Percentiles rank a stretch among this genome's conserved stretches.
These are phyloP conservation scores for Phylloboletellus chloephorus DNA, from an alignment of 1,284 basidiomycete genomes.

Conservation along the genomic window DNA sequence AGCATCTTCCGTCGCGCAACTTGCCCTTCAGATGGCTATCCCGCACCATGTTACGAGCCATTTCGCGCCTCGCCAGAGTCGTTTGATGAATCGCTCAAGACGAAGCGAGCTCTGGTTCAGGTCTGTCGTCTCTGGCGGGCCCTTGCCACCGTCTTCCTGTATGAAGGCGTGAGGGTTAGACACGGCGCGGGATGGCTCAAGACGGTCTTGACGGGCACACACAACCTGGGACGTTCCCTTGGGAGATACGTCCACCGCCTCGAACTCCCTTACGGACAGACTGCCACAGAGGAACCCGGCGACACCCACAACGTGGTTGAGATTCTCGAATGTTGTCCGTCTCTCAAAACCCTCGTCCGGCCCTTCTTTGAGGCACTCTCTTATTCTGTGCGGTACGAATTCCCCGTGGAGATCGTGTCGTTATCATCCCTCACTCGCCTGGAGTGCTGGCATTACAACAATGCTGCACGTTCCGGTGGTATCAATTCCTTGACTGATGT, in stretches of 20 bases:
- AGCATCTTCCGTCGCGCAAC: slow-evolving; percentile 45
- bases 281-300: slow-evolving; percentile 37
- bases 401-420: slow-evolving; percentile 41
- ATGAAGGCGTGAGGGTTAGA: slow-evolving; percentile 48
- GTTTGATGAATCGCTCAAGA: slow-evolving; percentile 18
- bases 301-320: slow-evolving; percentile 30
- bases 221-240: slow-evolving; percentile 29
- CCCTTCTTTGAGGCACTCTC: slow-evolving; percentile 32
- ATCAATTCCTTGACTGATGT: slow-evolving; percentile 57
- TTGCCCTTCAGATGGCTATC: slow-evolving; percentile 25
- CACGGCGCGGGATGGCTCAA: slow-evolving; percentile 30
- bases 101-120: slow-evolving; percentile 41
- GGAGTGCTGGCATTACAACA: slow-evolving; percentile 61
- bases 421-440: slow-evolving; percentile 53
- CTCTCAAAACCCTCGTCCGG: slow-evolving; percentile 53
- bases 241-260: slow-evolving; percentile 46
- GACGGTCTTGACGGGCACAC: slow-evolving; percentile 25
- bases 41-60: slow-evolving; percentile 35
- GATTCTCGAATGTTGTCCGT: slow-evolving; percentile 46
- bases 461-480: slow-evolving; percentile 58
- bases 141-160: slow-evolving; percentile 43
- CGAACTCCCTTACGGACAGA: slow-evolving; percentile 52
- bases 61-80: slow-evolving; percentile 35
- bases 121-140: slow-evolving; percentile 54
- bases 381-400: slow-evolving; percentile 46